Evolutionary conservation across 345 rosid species (phyloP).

Genomic region (Pugionium dolabratum): DNA sequence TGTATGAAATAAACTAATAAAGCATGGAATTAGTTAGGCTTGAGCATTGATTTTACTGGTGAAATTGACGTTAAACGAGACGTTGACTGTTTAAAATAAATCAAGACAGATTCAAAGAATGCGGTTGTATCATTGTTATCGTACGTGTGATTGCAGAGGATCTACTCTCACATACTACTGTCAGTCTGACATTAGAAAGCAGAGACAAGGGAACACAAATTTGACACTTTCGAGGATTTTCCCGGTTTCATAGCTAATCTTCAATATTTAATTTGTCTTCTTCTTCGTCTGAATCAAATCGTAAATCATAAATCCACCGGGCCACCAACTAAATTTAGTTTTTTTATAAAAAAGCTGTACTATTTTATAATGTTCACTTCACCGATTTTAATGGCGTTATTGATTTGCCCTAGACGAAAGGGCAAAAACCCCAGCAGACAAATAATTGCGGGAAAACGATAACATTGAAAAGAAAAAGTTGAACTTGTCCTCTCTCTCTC

Average conservation of each 20-base stretch:
- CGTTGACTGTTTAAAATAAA: too few relatives aligned
- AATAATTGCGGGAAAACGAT: slow-evolving; percentile 17
- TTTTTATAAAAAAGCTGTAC: not conserved
- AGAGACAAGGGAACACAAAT: slow-evolving; percentile 60
- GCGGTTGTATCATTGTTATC: slow-evolving; percentile 6
- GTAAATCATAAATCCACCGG: slow-evolving; percentile 16
- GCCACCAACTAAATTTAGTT: not conserved
- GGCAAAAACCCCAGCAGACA: slow-evolving; percentile 13
- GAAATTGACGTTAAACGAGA: too few relatives aligned
- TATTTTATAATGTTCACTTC: slow-evolving; percentile 4
- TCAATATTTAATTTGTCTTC: slow-evolving; percentile 33
- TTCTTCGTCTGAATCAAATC: slow-evolving; percentile 23
- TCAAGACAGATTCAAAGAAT: too few relatives aligned
- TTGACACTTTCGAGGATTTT: slow-evolving; percentile 50
- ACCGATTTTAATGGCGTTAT: slow-evolving; percentile 21
- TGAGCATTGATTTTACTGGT: too few relatives aligned
- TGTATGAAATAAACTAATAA: too few relatives aligned
- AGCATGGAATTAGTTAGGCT: too few relatives aligned
- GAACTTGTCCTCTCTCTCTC: not conserved
- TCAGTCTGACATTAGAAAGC: slow-evolving; percentile 22
- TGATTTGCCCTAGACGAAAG: slow-evolving; percentile 36
- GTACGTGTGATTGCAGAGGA: slow-evolving; percentile 25
- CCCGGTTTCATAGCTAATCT: slow-evolving; percentile 38
- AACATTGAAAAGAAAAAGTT: not conserved
- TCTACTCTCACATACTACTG: slow-evolving; percentile 23